phyloP scores from a whole-genome alignment of 176 grass and related monocot species.

The Carex littledalei region DNA sequence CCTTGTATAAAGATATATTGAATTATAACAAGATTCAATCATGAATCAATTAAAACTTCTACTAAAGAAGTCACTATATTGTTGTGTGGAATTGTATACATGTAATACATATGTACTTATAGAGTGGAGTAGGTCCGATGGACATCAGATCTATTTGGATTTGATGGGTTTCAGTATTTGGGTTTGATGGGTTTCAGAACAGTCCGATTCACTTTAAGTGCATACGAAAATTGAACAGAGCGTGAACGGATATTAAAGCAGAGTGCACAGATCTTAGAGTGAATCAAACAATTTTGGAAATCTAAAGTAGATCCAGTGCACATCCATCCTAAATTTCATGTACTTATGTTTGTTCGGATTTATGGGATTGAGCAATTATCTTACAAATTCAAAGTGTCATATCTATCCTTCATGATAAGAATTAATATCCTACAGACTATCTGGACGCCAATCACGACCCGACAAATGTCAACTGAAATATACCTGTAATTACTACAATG shows the following conservation, averaged over 20 bases:
- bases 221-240: too few relatives aligned
- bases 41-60: background rate
- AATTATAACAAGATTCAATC: background rate
- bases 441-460: background rate
- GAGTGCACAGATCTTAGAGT: too few relatives aligned
- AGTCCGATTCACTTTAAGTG: too few relatives aligned
- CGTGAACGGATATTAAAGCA: too few relatives aligned
- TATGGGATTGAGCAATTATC: background rate
- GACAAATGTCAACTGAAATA: background rate
- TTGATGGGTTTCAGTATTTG: too few relatives aligned
- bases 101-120: background rate
- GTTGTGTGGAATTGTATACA: background rate
- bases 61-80: too few relatives aligned
- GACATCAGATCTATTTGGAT: too few relatives aligned
- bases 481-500: conserved; percentile 54
- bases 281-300: too few relatives aligned
- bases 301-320: too few relatives aligned
- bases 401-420: background rate
- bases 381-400: background rate
- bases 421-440: background rate
- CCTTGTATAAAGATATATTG: background rate
- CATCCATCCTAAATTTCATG: too few relatives aligned
- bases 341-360: background rate
- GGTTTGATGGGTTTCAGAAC: too few relatives aligned
- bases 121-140: too few relatives aligned